These are phyloP conservation scores for Andrographis paniculata DNA, from an alignment of 305 asterid genomes.

Conservation along the genomic window DNA sequence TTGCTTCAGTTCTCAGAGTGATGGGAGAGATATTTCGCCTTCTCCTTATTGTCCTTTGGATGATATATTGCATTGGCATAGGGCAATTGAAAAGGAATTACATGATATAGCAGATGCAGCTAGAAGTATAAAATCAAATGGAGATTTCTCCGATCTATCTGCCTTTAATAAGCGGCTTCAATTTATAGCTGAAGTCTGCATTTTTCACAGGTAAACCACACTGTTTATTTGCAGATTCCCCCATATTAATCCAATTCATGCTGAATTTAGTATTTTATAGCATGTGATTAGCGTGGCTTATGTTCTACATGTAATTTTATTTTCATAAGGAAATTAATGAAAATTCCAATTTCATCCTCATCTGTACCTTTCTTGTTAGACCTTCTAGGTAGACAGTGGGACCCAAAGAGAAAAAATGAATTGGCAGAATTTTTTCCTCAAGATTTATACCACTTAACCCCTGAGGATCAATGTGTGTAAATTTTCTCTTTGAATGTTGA, in stretches of 20 bases:
- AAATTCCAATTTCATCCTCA: background rate
- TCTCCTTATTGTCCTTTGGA: constrained; percentile 51
- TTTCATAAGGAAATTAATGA: background rate
- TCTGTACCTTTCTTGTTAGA: background rate
- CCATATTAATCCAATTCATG: background rate
- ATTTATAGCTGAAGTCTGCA: constrained; percentile 97
- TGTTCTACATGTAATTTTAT: background rate
- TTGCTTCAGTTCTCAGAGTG: constrained; percentile 33
- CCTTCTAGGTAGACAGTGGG: background rate
- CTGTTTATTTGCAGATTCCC: background rate
- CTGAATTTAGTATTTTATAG: background rate
- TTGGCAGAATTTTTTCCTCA: background rate
- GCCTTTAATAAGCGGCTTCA: constrained; percentile 78
- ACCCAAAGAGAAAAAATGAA: background rate
- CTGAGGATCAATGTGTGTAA: constrained; percentile 9
- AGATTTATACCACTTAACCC: background rate
- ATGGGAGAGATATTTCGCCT: constrained; percentile 28
- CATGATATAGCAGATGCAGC: constrained; percentile 88
- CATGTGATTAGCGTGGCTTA: background rate
- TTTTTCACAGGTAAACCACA: constrained; percentile 73
- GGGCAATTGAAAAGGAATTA: constrained; percentile 82
- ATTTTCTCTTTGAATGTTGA: constrained; percentile 11
- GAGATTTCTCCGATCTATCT: constrained; percentile 84
- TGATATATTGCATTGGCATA: constrained; percentile 94
- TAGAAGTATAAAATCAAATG: constrained; percentile 61